Conservation (phyloP, 495 filamentous ascomycete species). For the Penicillium paxilli region DNA sequence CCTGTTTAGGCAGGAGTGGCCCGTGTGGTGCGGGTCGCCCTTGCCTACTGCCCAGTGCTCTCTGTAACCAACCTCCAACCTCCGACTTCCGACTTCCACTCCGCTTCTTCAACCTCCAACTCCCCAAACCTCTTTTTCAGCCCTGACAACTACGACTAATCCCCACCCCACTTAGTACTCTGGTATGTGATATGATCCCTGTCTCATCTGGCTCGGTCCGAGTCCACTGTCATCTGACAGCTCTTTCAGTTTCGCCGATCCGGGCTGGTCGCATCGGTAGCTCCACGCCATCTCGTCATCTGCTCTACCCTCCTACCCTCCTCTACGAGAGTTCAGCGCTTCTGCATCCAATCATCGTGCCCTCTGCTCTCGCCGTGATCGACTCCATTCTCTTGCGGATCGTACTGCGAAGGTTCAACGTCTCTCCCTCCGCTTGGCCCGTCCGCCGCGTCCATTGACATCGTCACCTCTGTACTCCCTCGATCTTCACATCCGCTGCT, state of each 20-base stretch:
- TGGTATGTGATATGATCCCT: background rate
- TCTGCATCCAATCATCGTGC: conserved; percentile 28
- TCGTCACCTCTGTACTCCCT: conserved; percentile 4
- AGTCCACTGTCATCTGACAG: conserved; percentile 30
- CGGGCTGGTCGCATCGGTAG: conserved; percentile 30
- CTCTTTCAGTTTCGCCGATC: conserved; percentile 21
- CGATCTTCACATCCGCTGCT: conserved; percentile 9
- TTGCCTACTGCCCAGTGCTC: background rate
- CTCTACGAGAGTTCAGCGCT: conserved; percentile 22
- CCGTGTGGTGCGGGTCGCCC: background rate
- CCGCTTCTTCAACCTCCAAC: background rate
- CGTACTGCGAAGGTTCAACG: conserved; percentile 22
- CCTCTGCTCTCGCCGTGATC: conserved; percentile 9
- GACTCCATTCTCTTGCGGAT: conserved; percentile 11
- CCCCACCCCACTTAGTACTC: background rate
- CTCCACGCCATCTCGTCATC: conserved; percentile 33
- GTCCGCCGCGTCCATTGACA: conserved; percentile 17
- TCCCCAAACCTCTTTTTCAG: background rate
- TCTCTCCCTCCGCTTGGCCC: conserved; percentile 14
- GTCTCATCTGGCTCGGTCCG: conserved; percentile 17
- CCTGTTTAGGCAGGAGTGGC: too few species aligned
- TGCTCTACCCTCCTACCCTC: conserved; percentile 16
- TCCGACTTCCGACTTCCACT: background rate
- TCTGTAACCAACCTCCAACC: too few species aligned
- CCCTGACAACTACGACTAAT: background rate